Conservation (phyloP, 2,329 filamentous ascomycete species). For the Phialophora expanda region DNA sequence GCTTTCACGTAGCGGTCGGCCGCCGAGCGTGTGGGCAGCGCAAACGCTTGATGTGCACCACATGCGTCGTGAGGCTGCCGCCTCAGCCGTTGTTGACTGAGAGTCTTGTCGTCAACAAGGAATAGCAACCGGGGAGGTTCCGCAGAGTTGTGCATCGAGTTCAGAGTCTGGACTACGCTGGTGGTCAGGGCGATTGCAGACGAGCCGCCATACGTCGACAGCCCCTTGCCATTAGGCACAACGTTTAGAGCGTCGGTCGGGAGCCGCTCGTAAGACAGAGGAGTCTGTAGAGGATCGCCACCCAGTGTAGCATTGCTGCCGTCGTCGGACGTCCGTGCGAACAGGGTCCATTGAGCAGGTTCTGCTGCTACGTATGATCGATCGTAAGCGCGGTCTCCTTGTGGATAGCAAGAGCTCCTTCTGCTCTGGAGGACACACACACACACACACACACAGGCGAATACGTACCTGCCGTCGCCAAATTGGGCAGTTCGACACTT, state of each 20-base stretch:
- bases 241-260: not conserved
- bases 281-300: not conserved
- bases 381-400: not conserved
- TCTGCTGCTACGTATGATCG: not conserved
- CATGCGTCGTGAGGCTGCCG: not conserved
- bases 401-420: not conserved
- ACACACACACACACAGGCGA: not conserved
- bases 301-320: not conserved
- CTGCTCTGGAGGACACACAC: not conserved
- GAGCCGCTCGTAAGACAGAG: not conserved
- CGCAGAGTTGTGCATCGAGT: not conserved
- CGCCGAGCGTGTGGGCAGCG: not conserved
- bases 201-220: not conserved
- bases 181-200: not conserved
- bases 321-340: not conserved
- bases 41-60: not conserved
- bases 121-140: not conserved
- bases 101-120: not conserved
- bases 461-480: not conserved
- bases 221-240: not conserved
- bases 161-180: not conserved
- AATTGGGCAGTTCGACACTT: not conserved
- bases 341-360: slow-evolving; percentile 1
- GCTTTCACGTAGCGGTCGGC: slow-evolving; percentile 54
- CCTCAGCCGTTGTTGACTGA: not conserved